These are phyloP conservation scores for Trypanosoma platydactyli DNA, from an alignment of 208 protist species.

Conservation along the genomic window DNA sequence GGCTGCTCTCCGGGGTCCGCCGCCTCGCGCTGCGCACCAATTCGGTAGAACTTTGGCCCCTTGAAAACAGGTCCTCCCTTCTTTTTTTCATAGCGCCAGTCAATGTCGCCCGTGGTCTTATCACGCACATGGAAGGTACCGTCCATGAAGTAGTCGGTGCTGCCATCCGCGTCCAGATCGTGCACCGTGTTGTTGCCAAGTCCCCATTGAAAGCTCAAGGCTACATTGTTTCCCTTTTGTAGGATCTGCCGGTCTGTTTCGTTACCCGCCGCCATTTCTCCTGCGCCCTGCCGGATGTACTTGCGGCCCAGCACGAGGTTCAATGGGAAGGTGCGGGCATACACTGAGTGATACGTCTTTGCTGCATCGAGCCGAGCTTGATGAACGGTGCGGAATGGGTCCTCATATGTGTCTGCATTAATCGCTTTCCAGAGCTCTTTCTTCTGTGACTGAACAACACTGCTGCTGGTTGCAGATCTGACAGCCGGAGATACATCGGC, in stretches of 20 bases:
- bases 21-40: slow-evolving; percentile 64
- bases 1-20: slow-evolving; percentile 41
- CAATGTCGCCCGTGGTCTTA: slow-evolving; percentile 78
- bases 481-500: no score
- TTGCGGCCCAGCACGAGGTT: slow-evolving; percentile 74
- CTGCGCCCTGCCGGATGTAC: slow-evolving; percentile 57
- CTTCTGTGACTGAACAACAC: slow-evolving; percentile 24
- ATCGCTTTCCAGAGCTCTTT: slow-evolving; percentile 61
- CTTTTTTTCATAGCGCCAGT: slow-evolving; percentile 86
- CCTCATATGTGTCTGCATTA: slow-evolving; percentile 68
- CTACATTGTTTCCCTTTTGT: slow-evolving; percentile 35
- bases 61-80: slow-evolving; percentile 66
- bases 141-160: slow-evolving; percentile 69
- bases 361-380: slow-evolving; percentile 83
- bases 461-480: no score
- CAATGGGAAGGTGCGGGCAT: slow-evolving; percentile 46
- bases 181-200: slow-evolving; percentile 49
- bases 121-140: slow-evolving; percentile 73
- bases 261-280: slow-evolving; percentile 69
- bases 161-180: slow-evolving; percentile 76
- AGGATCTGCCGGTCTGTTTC: slow-evolving; percentile 71
- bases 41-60: slow-evolving; percentile 71
- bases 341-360: slow-evolving; percentile 63
- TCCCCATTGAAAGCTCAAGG: slow-evolving; percentile 62
- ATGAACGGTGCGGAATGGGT: slow-evolving; percentile 74